phyloP scores from a whole-genome alignment of 129 eudicot genomes.

The Flaveria brownii region DNA sequence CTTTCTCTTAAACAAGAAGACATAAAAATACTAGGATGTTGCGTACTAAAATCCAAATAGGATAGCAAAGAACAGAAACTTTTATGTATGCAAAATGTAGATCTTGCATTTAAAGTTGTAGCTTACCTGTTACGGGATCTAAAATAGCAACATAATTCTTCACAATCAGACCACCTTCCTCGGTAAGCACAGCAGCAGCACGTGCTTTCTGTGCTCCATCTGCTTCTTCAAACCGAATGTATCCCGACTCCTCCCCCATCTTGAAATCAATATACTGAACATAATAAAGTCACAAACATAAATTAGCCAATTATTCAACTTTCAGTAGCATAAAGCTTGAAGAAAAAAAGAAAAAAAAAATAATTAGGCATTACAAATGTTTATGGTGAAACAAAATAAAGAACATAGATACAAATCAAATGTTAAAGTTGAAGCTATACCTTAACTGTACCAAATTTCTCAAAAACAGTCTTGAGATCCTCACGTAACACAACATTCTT shows the following conservation, averaged over 20 bases:
- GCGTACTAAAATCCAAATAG: neutral
- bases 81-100: neutral
- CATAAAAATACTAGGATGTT: too few species aligned
- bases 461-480: conserved; percentile 72
- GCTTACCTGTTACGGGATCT: conserved; percentile 83
- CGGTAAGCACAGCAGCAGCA: conserved; percentile 90
- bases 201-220: conserved; percentile 85
- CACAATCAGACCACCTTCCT: conserved; percentile 83
- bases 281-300: neutral
- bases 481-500: conserved; percentile 82
- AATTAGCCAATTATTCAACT: conserved; percentile 11
- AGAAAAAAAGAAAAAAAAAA: neutral
- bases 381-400: neutral
- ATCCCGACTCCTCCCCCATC: conserved; percentile 84
- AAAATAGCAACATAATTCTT: conserved; percentile 75
- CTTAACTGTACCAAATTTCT: conserved; percentile 84
- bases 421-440: conserved; percentile 34
- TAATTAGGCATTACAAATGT: neutral
- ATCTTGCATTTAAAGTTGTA: conserved; percentile 1
- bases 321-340: neutral
- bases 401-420: neutral
- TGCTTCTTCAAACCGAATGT: conserved; percentile 81
- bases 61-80: neutral
- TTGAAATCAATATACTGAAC: conserved; percentile 76
- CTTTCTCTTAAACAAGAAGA: neutral